Evolutionary conservation across 2,329 filamentous ascomycete genomes (phyloP).

Genomic region (Aspergillus sp.): DNA sequence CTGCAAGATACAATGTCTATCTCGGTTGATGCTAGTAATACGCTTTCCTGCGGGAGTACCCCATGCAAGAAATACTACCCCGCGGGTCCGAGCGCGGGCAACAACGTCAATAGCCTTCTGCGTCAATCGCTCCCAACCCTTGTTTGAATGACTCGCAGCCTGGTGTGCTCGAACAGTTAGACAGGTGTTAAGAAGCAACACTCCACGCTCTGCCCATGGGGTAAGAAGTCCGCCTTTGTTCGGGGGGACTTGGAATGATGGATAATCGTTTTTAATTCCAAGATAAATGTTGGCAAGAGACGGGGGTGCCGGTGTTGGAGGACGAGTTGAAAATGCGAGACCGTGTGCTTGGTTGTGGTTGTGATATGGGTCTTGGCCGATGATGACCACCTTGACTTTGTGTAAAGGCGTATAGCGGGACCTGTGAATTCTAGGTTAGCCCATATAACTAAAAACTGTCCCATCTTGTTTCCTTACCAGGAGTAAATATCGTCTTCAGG

Average conservation of each 20-base stretch:
- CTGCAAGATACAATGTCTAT: slow-evolving; percentile 78
- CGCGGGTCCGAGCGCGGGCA: slow-evolving; percentile 69
- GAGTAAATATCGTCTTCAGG: slow-evolving; percentile 88
- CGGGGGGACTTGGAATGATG: slow-evolving; percentile 71
- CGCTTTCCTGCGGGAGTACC: slow-evolving; percentile 80
- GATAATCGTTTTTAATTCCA: slow-evolving; percentile 84
- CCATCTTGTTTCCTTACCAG: slow-evolving; percentile 61
- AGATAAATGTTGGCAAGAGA: slow-evolving; percentile 94
- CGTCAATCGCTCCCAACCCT: slow-evolving; percentile 91
- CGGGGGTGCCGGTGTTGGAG: slow-evolving; percentile 83
- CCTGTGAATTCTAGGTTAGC: slow-evolving; percentile 54
- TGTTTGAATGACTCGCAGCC: slow-evolving; percentile 79
- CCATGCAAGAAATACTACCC: slow-evolving; percentile 96
- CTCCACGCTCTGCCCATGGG: slow-evolving; percentile 90
- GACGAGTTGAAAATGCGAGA: slow-evolving; percentile 89
- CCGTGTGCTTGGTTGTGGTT: slow-evolving; percentile 94
- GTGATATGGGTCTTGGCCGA: slow-evolving; percentile 97
- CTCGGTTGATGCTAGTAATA: slow-evolving; percentile 69
- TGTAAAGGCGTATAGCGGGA: slow-evolving; percentile 88
- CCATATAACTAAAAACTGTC: neutral
- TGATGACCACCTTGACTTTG: slow-evolving; percentile 85
- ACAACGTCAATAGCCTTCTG: slow-evolving; percentile 89
- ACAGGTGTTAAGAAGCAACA: slow-evolving; percentile 91
- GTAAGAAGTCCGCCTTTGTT: slow-evolving; percentile 80
- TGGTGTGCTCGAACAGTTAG: slow-evolving; percentile 89